These are phyloP conservation scores for Tetrapisispora nanseiensis DNA, from an alignment of 805 yeast genomes.

Conservation along the genomic window DNA sequence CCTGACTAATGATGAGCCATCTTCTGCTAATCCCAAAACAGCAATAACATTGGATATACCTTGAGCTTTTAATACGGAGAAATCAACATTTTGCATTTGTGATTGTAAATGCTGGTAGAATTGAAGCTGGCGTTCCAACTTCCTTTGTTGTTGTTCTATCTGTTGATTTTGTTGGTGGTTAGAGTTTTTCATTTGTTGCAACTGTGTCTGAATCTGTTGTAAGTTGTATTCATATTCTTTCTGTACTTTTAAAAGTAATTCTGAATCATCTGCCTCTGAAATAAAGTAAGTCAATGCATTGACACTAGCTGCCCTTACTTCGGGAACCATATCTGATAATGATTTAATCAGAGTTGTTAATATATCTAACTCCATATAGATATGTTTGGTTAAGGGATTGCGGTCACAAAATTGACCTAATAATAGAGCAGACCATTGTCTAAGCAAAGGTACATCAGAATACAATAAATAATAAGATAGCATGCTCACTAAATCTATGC, in stretches of 20 bases:
- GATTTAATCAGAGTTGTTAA: constrained; percentile 42
- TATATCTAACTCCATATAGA: constrained; percentile 55
- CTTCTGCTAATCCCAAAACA: constrained; percentile 59
- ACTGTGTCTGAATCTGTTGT: constrained; percentile 26
- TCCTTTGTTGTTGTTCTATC: constrained; percentile 21
- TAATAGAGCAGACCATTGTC: constrained; percentile 87
- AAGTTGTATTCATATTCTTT: constrained; percentile 27
- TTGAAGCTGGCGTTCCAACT: constrained; percentile 27
- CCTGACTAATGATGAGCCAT: constrained; percentile 84
- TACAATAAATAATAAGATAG: constrained; percentile 55
- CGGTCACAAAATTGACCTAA: constrained; percentile 67
- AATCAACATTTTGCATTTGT: constrained; percentile 24
- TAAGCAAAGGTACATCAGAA: constrained; percentile 72
- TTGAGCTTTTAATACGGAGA: constrained; percentile 47
- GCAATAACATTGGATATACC: constrained; percentile 64
- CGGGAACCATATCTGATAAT: constrained; percentile 86
- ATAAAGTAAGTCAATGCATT: constrained; percentile 62
- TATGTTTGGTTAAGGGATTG: constrained; percentile 65
- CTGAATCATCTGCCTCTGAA: constrained; percentile 36
- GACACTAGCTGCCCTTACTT: constrained; percentile 79
- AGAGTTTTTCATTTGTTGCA: constrained; percentile 22
- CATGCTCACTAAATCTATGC: constrained; percentile 59
- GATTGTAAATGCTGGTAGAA: constrained; percentile 21
- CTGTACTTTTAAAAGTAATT: constrained; percentile 23
- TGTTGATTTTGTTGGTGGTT: constrained; percentile 22